A percentile compares a stretch with the other conserved stretches of the same genome.
Evolutionary conservation across 768 basidiomycete species (phyloP).

Genomic region (Lactarius akahatsu): DNA sequence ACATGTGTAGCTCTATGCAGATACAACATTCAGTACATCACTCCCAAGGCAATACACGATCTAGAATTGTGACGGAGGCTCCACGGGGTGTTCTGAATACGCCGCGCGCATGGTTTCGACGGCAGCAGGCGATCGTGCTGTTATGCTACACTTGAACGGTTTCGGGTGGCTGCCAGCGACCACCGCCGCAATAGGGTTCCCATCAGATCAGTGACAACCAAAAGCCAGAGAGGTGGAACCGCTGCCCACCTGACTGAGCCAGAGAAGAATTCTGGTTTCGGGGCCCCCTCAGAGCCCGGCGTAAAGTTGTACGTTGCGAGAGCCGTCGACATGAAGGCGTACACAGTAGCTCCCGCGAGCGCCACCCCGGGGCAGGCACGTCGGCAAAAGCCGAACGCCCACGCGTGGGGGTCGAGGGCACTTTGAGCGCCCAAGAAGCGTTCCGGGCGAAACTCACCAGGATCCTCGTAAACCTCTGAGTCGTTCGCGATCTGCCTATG

Average conservation of each 20-base stretch:
- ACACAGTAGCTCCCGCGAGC: constrained; percentile 13
- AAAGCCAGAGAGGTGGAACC: no score
- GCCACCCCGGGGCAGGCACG: constrained; percentile 16
- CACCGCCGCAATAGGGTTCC: neutral
- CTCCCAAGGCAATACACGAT: neutral
- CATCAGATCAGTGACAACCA: neutral
- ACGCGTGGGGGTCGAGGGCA: constrained; percentile 20
- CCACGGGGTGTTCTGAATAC: constrained; percentile 1
- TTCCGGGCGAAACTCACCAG: constrained; percentile 27
- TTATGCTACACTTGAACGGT: constrained; percentile 13
- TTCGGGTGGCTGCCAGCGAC: constrained; percentile 18
- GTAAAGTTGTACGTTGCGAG: constrained; percentile 12
- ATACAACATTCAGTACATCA: neutral
- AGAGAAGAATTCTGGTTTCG: constrained; percentile 9
- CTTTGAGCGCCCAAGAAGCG: constrained; percentile 20
- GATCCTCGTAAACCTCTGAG: constrained; percentile 21
- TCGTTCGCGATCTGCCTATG: constrained; percentile 22
- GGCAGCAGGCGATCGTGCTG: constrained; percentile 7
- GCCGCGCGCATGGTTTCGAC: constrained; percentile 7
- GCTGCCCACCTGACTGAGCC: constrained; percentile 17
- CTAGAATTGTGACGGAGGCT: constrained; percentile 7
- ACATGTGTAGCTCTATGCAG: neutral
- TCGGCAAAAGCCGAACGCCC: constrained; percentile 26
- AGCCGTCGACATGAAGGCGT: constrained; percentile 11
- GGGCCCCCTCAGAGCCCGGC: neutral